Percentiles rank a stretch among this genome's conserved stretches.
phyloP scores from a whole-genome alignment of 345 rosid genomes.

The Sonneratia alba region DNA sequence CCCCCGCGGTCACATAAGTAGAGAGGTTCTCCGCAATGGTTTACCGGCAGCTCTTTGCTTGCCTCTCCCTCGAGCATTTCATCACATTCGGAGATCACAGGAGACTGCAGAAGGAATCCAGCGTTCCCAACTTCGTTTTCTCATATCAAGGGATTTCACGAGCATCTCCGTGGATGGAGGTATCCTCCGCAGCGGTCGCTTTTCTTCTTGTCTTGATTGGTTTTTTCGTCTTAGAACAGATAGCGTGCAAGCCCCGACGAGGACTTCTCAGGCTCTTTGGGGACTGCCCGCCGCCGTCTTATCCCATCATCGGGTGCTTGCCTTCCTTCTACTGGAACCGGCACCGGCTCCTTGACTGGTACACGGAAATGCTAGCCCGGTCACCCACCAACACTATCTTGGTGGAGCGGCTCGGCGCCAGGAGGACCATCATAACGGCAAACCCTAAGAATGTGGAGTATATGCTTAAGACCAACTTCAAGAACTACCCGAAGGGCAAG shows the following conservation, averaged over 20 bases:
- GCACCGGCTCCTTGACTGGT: constrained; percentile 67
- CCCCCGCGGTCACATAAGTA: too few relatives aligned
- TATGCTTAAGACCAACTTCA: constrained; percentile 72
- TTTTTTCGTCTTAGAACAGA: background rate
- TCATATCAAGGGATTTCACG: background rate
- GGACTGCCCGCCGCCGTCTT: constrained; percentile 29
- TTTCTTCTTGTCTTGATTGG: background rate
- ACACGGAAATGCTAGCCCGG: constrained; percentile 48
- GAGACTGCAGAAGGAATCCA: background rate
- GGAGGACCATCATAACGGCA: constrained; percentile 61
- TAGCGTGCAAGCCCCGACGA: constrained; percentile 6
- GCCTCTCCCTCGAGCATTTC: too few relatives aligned
- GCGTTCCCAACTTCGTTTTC: background rate
- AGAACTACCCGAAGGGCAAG: constrained; percentile 78
- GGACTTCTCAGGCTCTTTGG: constrained; percentile 5
- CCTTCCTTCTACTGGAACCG: constrained; percentile 57
- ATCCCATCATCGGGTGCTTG: constrained; percentile 68
- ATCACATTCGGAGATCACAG: background rate
- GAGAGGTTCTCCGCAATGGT: too few relatives aligned
- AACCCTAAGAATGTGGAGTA: constrained; percentile 68
- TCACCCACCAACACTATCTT: constrained; percentile 52
- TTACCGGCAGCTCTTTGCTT: too few relatives aligned
- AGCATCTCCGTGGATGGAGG: background rate
- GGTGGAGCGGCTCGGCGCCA: constrained; percentile 50
- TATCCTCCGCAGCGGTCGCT: background rate